Percentiles rank a stretch among this genome's conserved stretches.
These are phyloP conservation scores for Eutrema heterophyllum DNA, from an alignment of 345 rosid species.

Conservation along the genomic window DNA sequence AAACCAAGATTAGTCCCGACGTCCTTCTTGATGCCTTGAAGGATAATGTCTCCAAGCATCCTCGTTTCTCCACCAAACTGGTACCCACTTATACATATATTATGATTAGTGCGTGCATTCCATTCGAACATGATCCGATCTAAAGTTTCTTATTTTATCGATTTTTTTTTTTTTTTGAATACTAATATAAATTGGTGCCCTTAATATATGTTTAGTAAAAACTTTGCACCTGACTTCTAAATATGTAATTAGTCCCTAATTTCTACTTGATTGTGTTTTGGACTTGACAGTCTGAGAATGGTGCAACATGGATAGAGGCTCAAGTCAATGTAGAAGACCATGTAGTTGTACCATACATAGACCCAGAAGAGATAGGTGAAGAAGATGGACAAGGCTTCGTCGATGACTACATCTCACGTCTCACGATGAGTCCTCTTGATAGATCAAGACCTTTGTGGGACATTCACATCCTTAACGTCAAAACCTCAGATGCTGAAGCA, in stretches of 20 bases:
- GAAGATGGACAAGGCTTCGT: slow-evolving; percentile 48
- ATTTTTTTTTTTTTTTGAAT: background rate
- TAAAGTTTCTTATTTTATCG: background rate
- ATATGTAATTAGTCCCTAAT: background rate
- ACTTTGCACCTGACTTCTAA: background rate
- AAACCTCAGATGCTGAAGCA: slow-evolving; percentile 66
- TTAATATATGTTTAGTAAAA: background rate
- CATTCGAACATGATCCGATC: background rate
- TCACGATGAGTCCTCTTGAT: slow-evolving; percentile 49
- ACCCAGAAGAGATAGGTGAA: slow-evolving; percentile 27
- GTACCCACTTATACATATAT: slow-evolving; percentile 27
- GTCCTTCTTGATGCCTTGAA: slow-evolving; percentile 45
- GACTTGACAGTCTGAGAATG: slow-evolving; percentile 12
- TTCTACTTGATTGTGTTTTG: background rate
- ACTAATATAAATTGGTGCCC: background rate
- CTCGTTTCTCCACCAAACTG: slow-evolving; percentile 78
- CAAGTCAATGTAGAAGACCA: slow-evolving; percentile 57
- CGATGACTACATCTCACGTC: slow-evolving; percentile 57
- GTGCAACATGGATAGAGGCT: slow-evolving; percentile 51
- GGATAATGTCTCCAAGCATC: slow-evolving; percentile 60
- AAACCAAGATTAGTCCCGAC: slow-evolving; percentile 34
- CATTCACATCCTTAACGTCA: slow-evolving; percentile 65
- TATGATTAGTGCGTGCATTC: background rate
- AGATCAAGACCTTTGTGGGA: slow-evolving; percentile 78
- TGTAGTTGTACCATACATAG: slow-evolving; percentile 46